Evolutionary conservation across 148 eudicot species (phyloP), one percentile per base, ranked within the genome.

Genomic region (Vaccinium corymbosum): DNA sequence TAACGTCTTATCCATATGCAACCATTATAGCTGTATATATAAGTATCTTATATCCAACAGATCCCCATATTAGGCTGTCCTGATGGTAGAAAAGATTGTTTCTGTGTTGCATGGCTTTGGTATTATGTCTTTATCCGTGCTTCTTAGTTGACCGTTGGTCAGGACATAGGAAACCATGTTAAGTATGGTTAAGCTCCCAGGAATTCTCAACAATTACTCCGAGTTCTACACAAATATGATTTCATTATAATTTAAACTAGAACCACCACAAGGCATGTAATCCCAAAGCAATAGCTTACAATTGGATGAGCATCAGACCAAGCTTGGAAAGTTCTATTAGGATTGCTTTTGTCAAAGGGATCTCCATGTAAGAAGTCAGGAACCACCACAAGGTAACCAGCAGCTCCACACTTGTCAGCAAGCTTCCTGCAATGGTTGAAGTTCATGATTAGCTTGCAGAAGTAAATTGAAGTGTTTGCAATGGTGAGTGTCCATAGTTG

Each of bases 291-390:
- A 57, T 16, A 57, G 64, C 64, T 57, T 57, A 57, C 72, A 66
- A 66, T 66, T 66, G 72, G 72, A 66, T 66, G 72, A 66, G 72
- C 72, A 66, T 66, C 72, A 25, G 6, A 25, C 72, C 72, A 66
- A 25, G 72, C 72, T 66, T 66, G 72, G 32, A 66, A 66, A 9
- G 72, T 66, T 29, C 72, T 66, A 66, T 66, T 66, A 66, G 72
- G 72, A 66, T 66, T 66, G 35, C 32, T 66, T 66, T 66, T 66
- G 72, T 66, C 72, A 66, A 66, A 86, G 22, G 94, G 93, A 27
- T 94, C 95, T 38, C 94, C 98, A 55, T 85, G 86, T 56, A 93
- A 76, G 83, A 93, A 91, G 84, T 94, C 95, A 1, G 98, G 98
- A 27, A 89, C 98, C 52, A 92, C 90, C 27, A 90, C 93, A 84